Evolutionary conservation across 2,329 filamentous ascomycete species (phyloP).

Genomic region (Claviceps sp.): DNA sequence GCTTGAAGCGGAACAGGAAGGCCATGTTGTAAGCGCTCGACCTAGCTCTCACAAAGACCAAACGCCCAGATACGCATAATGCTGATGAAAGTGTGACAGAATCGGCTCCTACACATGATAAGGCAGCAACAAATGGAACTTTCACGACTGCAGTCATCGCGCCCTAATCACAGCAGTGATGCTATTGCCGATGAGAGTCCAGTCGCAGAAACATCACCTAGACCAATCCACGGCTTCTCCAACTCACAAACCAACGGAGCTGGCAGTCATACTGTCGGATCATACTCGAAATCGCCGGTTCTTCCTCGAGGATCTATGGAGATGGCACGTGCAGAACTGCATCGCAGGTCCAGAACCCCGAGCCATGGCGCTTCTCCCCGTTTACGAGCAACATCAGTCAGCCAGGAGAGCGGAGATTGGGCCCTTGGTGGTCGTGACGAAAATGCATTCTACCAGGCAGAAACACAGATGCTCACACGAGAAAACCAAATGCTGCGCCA

Average conservation of each 20-base stretch:
- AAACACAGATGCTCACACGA: constrained; percentile 62
- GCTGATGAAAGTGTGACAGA: constrained; percentile 29
- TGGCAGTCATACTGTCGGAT: constrained; percentile 18
- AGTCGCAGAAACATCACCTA: constrained; percentile 28
- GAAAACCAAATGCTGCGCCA: constrained; percentile 75
- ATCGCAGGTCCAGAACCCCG: constrained; percentile 44
- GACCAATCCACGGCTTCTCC: constrained; percentile 24
- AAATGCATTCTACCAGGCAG: constrained; percentile 67
- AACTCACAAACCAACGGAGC: constrained; percentile 19
- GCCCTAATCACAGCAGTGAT: constrained; percentile 20
- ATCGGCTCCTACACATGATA: constrained; percentile 65
- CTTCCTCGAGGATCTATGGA: constrained; percentile 45
- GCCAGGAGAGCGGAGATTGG: constrained; percentile 46
- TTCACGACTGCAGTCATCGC: constrained; percentile 39
- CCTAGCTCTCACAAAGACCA: background rate
- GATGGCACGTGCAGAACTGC: constrained; percentile 40
- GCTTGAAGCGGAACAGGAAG: constrained; percentile 66
- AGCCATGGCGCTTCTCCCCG: constrained; percentile 44
- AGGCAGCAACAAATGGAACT: constrained; percentile 61
- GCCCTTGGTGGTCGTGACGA: constrained; percentile 56
- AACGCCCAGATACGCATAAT: constrained; percentile 5
- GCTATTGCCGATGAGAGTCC: constrained; percentile 38
- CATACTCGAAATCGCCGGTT: constrained; percentile 37
- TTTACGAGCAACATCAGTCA: constrained; percentile 44
- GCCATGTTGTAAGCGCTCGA: constrained; percentile 48